phyloP scores from a whole-genome alignment of 2,329 filamentous ascomycete species.

The Pseudocercospora eumusae region DNA sequence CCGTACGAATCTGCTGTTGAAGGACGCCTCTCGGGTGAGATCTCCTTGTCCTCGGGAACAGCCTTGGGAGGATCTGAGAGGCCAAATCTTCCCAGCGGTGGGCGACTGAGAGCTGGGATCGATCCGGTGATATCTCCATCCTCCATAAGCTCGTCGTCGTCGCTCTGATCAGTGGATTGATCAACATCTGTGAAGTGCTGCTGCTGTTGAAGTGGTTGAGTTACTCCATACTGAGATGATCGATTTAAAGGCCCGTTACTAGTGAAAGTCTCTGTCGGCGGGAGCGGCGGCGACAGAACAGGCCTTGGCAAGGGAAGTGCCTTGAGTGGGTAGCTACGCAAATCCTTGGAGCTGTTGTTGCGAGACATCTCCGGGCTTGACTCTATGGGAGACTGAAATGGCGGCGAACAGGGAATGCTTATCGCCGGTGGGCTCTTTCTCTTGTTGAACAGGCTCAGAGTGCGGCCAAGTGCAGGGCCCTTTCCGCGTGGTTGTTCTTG shows the following conservation, averaged over 20 bases:
- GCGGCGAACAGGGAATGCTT: slow-evolving; percentile 28
- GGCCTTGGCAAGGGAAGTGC: slow-evolving; percentile 39
- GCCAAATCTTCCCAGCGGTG: slow-evolving; percentile 36
- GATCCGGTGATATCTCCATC: slow-evolving; percentile 36
- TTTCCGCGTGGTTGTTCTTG: slow-evolving; percentile 26
- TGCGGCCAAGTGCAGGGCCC: slow-evolving; percentile 12
- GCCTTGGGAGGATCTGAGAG: slow-evolving; percentile 38
- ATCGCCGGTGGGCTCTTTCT: slow-evolving; percentile 21
- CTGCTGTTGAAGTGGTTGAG: slow-evolving; percentile 26
- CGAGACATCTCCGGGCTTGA: slow-evolving; percentile 31
- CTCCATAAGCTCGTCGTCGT: slow-evolving; percentile 30
- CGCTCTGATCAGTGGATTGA: slow-evolving; percentile 34
- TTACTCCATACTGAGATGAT: slow-evolving; percentile 40
- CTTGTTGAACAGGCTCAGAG: slow-evolving; percentile 29
- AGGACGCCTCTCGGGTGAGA: slow-evolving; percentile 39
- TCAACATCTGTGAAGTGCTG: slow-evolving; percentile 31
- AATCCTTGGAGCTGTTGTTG: slow-evolving; percentile 30
- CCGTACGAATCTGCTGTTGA: slow-evolving; percentile 37
- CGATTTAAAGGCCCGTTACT: slow-evolving; percentile 39
- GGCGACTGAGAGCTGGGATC: slow-evolving; percentile 31
- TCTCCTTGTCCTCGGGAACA: slow-evolving; percentile 40
- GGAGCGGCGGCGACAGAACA: slow-evolving; percentile 36
- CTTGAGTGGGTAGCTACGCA: slow-evolving; percentile 36
- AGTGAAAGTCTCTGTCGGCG: slow-evolving; percentile 27
- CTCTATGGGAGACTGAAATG: slow-evolving; percentile 33